These are phyloP conservation scores for Parathielavia hyrcaniae DNA, from an alignment of 495 filamentous ascomycete genomes.

Conservation along the genomic window DNA sequence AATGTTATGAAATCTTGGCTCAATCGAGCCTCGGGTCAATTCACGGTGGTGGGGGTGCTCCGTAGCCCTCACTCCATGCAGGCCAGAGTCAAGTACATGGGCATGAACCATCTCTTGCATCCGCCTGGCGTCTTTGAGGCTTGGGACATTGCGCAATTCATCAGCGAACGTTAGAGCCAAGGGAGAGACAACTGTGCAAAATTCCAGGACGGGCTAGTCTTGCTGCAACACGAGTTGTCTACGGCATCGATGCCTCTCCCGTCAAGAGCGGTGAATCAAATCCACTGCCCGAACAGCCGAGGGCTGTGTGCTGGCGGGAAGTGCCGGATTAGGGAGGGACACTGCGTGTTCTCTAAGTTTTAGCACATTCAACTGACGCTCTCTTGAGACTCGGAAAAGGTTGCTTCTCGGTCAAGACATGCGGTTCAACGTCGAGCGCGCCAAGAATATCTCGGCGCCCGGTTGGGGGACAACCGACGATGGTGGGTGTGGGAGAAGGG, in stretches of 20 bases:
- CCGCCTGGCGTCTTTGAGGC: background rate
- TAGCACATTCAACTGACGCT: constrained; percentile 6
- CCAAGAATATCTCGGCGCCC: constrained; percentile 21
- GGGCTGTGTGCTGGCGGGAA: background rate
- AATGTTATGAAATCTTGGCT: background rate
- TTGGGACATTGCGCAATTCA: background rate
- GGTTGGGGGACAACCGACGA: constrained; percentile 14
- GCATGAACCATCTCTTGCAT: background rate
- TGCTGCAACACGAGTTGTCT: constrained; percentile 24
- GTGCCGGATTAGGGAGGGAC: background rate
- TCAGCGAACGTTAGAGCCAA: background rate
- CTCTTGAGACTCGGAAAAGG: background rate
- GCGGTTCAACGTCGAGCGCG: background rate
- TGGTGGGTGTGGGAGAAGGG: constrained; percentile 30
- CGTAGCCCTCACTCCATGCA: background rate
- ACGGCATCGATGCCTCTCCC: constrained; percentile 6
- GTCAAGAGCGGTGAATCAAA: constrained; percentile 29
- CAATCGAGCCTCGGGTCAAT: background rate
- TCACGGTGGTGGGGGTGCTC: background rate
- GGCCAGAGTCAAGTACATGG: background rate
- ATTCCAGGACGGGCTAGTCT: constrained; percentile 2
- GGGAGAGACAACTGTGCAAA: background rate
- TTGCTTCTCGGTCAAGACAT: background rate
- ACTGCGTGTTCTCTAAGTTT: constrained; percentile 2
- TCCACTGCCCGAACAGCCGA: background rate